Base-by-base conservation (phyloP, 768 basidiomycete genomes). In the Boletales sp. region DNA sequence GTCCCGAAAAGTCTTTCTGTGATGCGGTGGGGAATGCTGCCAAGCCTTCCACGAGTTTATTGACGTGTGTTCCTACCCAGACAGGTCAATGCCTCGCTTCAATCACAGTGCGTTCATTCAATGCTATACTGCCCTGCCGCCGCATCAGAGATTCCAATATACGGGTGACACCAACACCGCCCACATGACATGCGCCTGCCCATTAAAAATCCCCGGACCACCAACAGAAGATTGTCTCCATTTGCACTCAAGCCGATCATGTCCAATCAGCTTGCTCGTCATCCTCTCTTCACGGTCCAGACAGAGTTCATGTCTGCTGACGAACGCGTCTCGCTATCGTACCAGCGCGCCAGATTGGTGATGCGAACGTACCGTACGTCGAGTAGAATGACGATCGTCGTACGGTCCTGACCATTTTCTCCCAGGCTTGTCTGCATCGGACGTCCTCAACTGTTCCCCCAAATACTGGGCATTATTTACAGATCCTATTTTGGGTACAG, bases 381-480 rank as follows among this genome's bases (percentile, higher is more conserved):
- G 15, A 13, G 28, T 14, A 28, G 59, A 40, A 10, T 25, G 18
- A 6, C 42, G 30, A 51, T 36, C 14, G 21, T 21, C 8, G 37
- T 41, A 30, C 43, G 2, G 25, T 18, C 10, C 41, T 63, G 33
- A 36, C 18, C 21, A 2, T 32, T 5, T 41, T 28, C 43, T 15
- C 15, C 8, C 41, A 48, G 52, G 44, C 32, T 60, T 80, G 47
- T 73, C 74, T 18, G 70, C 71, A 9, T 65, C 66, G 5, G 80
- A 82, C 53, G 70, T 83, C 25, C 72, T 78, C 48, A 65, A 68
- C 47, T 77, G 78, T 53, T 74, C 78, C 13, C 59, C 73, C 0
- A 72, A 64, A 41, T 82, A 77, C 54, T 81, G 81, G 80, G 65
- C 69, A 2, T 61, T 82, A 67, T 75, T 79, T 66, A 75, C 64